These are phyloP conservation scores for Luzula sylvatica DNA, from an alignment of 176 grass and related monocot species.

Conservation along the genomic window DNA sequence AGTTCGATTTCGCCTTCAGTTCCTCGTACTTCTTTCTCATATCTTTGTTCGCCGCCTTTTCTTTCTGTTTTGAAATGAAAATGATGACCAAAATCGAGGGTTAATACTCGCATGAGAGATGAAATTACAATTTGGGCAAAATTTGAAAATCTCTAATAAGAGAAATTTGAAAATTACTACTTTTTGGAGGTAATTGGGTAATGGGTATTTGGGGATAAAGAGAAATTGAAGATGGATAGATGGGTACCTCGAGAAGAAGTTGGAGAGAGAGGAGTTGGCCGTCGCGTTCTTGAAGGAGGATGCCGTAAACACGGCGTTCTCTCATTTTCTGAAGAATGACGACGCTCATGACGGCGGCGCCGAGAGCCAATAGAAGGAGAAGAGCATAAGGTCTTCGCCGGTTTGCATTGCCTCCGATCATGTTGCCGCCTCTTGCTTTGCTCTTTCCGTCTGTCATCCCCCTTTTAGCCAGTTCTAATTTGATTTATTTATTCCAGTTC, in stretches of 20 bases:
- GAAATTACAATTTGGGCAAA: conserved; percentile 14
- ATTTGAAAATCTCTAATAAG: neutral
- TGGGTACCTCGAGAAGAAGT: conserved; percentile 58
- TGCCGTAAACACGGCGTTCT: conserved; percentile 41
- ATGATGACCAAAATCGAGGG: neutral
- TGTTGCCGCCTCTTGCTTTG: neutral
- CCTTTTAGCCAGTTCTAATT: too few relatives aligned
- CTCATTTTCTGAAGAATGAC: conserved; percentile 60
- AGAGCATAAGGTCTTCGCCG: conserved; percentile 39
- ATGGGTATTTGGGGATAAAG: too few relatives aligned
- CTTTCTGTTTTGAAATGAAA: conserved; percentile 47
- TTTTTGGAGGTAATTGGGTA: neutral
- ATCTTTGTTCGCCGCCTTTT: conserved; percentile 49
- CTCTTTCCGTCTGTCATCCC: conserved; percentile 15
- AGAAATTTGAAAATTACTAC: neutral
- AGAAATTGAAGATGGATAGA: too few relatives aligned
- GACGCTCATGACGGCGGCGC: conserved; percentile 29
- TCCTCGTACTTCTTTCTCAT: conserved; percentile 51
- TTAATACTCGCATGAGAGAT: neutral
- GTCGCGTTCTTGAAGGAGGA: conserved; percentile 51
- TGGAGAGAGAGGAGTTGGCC: conserved; percentile 45
- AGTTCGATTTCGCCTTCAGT: conserved; percentile 55
- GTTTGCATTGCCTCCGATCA: neutral
- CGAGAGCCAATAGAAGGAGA: conserved; percentile 51
- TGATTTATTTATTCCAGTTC: neutral